Conservation (phyloP, 257 asterid genomes). For the Coffea canephora region DNA sequence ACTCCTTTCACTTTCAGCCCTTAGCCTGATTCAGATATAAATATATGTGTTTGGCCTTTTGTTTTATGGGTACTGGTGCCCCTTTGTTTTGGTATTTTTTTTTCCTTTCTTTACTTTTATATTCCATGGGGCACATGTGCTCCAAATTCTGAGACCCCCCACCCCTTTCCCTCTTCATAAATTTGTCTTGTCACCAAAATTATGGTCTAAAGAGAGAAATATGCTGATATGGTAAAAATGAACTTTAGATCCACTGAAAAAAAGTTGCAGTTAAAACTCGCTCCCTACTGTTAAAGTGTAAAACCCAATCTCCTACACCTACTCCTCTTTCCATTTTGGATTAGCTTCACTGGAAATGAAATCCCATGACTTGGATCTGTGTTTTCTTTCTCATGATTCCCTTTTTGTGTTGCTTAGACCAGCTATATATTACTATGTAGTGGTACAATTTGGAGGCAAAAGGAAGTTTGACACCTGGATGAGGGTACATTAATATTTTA, state of each 20-base stretch:
- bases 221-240: neutral
- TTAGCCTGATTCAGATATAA: constrained; percentile 28
- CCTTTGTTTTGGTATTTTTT: constrained; percentile 19
- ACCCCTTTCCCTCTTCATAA: neutral
- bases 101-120: constrained; percentile 2
- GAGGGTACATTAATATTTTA: neutral
- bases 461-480: constrained; percentile 8
- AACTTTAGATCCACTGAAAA: neutral
- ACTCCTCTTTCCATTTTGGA: neutral
- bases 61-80: constrained; percentile 34
- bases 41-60: constrained; percentile 33
- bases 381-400: constrained; percentile 3
- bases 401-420: neutral
- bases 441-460: neutral
- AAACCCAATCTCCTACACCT: neutral
- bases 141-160: neutral
- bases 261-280: neutral
- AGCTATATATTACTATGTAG: neutral
- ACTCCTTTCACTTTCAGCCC: constrained; percentile 34
- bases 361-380: neutral
- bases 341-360: neutral
- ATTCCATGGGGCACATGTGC: constrained; percentile 24
- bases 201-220: constrained; percentile 7
- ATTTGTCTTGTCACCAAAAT: constrained; percentile 5
- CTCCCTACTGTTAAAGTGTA: too few relatives aligned